Evolutionary conservation across 352 stramenopile species (phyloP), one percentile per base, ranked within the genome.

Genomic region (Elongisporangium undulatum): DNA sequence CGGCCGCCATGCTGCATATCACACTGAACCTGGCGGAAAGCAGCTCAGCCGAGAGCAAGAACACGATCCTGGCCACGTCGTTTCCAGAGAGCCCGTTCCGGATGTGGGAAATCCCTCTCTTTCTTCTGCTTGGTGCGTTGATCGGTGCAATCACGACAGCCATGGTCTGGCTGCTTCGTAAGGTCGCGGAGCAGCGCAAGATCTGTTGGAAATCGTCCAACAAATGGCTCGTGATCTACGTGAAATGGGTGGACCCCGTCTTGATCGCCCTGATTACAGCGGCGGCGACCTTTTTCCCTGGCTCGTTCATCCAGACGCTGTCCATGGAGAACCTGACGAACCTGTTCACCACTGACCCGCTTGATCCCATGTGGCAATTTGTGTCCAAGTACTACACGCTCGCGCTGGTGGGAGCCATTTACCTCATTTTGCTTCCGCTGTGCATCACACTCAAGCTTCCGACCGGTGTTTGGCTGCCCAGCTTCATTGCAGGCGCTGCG

Each of bases 391-490:
- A 79, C 48, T 91, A 87, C 58, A 69, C 82, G 24, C 70, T 92
- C 9, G 54, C 69, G 2, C 53, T 79, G 41, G 52, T 92, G 1
- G 80, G 75, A 1, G 24, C 62, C 0, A 59, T 90, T 10, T 86
- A 89, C 59, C 65, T 81, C 21, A 60, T 91, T 15, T 55, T 95
- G 49, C 61, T 95, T 1, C 85, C 87, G 51, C 62, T 96, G 24
- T 94, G 82, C 51, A 94, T 95, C 56, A 93, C 84, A 7, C 69
- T 96, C 1, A 74, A 77, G 12, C 71, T 96, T 13, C 87, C 89
- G 8, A 92, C 83, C 4, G 87, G 89, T 24, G 85, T 95, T 52
- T 94, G 85, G 75, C 61, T 96, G 5, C 89, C 89, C 17, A 89
- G 83, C 3, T 96, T 96, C 53, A 88, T 92, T n/a, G 76, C 83